phyloP scores from a whole-genome alignment of 208 protist species.

The Wallacemonas sp. region DNA sequence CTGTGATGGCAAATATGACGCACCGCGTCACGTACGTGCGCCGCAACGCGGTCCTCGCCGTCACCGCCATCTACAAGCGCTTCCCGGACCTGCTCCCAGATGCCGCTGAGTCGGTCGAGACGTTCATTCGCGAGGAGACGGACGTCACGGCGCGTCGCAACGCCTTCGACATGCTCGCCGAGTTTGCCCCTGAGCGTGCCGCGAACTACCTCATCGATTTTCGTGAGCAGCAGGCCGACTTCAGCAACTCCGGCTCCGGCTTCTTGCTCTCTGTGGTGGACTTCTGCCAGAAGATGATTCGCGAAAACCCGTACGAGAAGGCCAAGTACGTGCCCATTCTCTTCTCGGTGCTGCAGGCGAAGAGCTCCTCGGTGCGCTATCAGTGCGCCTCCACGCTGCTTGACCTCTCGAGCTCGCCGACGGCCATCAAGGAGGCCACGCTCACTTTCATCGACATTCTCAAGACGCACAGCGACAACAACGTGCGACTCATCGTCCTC shows the following conservation, averaged over 20 bases:
- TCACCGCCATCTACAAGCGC: constrained; percentile 93
- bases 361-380: constrained; percentile 93
- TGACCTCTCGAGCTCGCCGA: constrained; percentile 94
- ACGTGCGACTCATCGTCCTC: constrained; percentile 98
- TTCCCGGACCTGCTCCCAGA: constrained; percentile 97
- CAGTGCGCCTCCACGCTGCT: constrained; percentile 96
- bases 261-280: constrained; percentile 93
- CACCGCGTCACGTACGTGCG: constrained; percentile 96
- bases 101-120: constrained; percentile 95
- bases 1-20: constrained; percentile 94
- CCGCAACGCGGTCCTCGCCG: constrained; percentile 96
- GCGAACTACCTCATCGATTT: constrained; percentile 90
- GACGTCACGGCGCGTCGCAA: constrained; percentile 96
- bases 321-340: constrained; percentile 95
- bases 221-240: constrained; percentile 75
- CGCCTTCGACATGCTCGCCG: constrained; percentile 98
- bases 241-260: constrained; percentile 86
- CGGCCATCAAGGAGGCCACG: constrained; percentile 93
- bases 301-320: constrained; percentile 84
- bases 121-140: constrained; percentile 84
- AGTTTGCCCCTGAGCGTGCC: constrained; percentile 93
- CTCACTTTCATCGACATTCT: constrained; percentile 94
- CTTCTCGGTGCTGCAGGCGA: constrained; percentile 94
- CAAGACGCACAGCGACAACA: constrained; percentile 96
- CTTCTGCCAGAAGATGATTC: constrained; percentile 83